phyloP scores from a whole-genome alignment of 768 basidiomycete species.

The Russula lepida region DNA sequence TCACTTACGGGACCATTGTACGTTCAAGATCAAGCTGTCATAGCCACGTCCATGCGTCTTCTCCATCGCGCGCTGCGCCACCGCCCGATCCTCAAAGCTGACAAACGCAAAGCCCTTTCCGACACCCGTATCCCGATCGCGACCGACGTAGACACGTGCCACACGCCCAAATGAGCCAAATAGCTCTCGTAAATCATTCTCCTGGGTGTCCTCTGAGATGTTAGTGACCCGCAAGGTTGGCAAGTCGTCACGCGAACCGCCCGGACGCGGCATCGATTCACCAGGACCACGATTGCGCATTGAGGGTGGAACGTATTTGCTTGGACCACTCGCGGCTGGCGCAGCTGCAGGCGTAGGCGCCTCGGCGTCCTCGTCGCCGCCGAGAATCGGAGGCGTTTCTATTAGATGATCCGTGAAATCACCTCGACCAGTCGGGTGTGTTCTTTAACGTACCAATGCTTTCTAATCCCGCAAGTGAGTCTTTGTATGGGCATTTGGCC shows the following conservation, averaged over 20 bases:
- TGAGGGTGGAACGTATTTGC: constrained; percentile 22
- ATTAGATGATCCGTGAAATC: constrained; percentile 1
- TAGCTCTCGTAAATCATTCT: constrained; percentile 87
- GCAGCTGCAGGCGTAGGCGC: constrained; percentile 20
- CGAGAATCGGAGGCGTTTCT: constrained; percentile 35
- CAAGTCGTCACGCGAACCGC: constrained; percentile 72
- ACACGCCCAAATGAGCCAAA: constrained; percentile 83
- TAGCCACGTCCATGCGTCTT: constrained; percentile 90
- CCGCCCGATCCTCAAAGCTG: constrained; percentile 75
- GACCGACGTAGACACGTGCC: constrained; percentile 86
- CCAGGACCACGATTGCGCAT: constrained; percentile 22
- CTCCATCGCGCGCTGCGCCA: constrained; percentile 82
- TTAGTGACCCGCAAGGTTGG: constrained; percentile 97
- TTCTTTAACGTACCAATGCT: constrained; percentile 37
- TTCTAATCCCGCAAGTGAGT: constrained; percentile 73
- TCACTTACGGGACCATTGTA: constrained; percentile 57
- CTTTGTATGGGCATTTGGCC: constrained; percentile 97
- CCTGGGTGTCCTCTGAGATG: constrained; percentile 90
- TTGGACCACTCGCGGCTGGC: constrained; percentile 17
- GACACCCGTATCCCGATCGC: constrained; percentile 88
- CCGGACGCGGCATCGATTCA: constrained; percentile 23
- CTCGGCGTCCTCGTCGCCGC: constrained; percentile 32
- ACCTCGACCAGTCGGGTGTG: not conserved
- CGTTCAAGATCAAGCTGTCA: constrained; percentile 76
- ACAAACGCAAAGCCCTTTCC: constrained; percentile 98